A percentile compares a stretch with the other conserved stretches of the same genome.
These are phyloP conservation scores for Pythium apleroticum DNA, from an alignment of 352 stramenopile genomes.

Conservation along the genomic window DNA sequence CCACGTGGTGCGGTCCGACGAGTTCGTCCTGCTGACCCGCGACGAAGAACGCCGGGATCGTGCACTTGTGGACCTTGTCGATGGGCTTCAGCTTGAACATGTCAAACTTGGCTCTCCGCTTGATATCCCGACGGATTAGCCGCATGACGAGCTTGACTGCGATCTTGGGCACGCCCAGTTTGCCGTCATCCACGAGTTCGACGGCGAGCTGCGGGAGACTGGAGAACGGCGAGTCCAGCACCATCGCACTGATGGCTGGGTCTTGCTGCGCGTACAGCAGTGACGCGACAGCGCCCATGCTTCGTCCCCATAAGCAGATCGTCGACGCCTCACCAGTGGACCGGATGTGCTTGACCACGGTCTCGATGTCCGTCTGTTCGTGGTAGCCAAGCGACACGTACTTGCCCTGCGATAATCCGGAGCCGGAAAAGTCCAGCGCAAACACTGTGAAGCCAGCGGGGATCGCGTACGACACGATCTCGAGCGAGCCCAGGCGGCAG, in stretches of 20 bases:
- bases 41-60: constrained; percentile 76
- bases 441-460: constrained; percentile 82
- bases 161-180: constrained; percentile 79
- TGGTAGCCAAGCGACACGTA: constrained; percentile 85
- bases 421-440: constrained; percentile 78
- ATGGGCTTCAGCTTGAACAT: constrained; percentile 89
- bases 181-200: constrained; percentile 80
- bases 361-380: constrained; percentile 71
- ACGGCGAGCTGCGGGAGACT: constrained; percentile 68
- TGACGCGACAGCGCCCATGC: constrained; percentile 77
- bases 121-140: constrained; percentile 77
- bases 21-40: constrained; percentile 78
- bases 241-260: constrained; percentile 68
- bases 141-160: constrained; percentile 82
- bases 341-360: constrained; percentile 65
- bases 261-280: constrained; percentile 67
- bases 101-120: constrained; percentile 81
- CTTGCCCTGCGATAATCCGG: constrained; percentile 72
- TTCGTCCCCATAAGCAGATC: constrained; percentile 75
- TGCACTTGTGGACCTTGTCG: constrained; percentile 60
- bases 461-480: constrained; percentile 78
- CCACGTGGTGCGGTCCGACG: constrained; percentile 71
- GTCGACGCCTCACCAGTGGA: constrained; percentile 51
- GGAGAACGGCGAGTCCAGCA: constrained; percentile 83
- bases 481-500: constrained; percentile 63